Base-by-base conservation (phyloP, 2,329 filamentous ascomycete species). In the Pestalotiopsis sp. region DNA sequence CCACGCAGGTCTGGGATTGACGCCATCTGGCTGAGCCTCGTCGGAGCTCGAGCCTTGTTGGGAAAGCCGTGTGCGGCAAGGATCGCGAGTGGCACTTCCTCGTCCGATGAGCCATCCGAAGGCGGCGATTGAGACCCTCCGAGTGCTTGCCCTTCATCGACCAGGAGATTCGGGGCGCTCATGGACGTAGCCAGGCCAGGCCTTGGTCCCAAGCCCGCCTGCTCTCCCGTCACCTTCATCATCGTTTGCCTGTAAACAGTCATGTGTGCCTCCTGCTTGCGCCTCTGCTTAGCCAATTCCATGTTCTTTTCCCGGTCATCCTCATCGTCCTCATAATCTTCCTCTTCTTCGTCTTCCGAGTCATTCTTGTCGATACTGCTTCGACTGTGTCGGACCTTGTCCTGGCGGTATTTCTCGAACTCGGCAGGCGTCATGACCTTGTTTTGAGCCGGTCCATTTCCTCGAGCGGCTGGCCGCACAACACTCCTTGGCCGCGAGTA, bases 181-280 rank as follows among this genome's bases (percentile, higher is more conserved):
- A 86, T 84, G 4, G 88, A 89, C 41, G 86, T 82, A 20, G 86
- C 84, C 70, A 91, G 79, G 64, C 83, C 82, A 14, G 88, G 85
- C n/a, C 89, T 87, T 31, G 85, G 79, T 13, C 80, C 73, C 57
- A 83, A 81, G 12, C 85, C 79, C 4, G 85, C 79, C 25, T 89
- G 82, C 73, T 95, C 93, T 62, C 94, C 94, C 0, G 94, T 97
- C 38, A 96, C 92, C 81, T 97, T 97, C 92, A 95, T 97, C 94
- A 97, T 97, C 80, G 96, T 93, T 79, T 97, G 94, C 68, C 94
- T 89, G 79, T 97, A 97, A 1, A 97, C 91, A 1, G 93, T 88
- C 84, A 97, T 91, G 78, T 96, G 93, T 13, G 94, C 94, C 80
- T 97, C 93, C 78, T 97, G 94, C 83, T 95, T 96, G 75, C 90